phyloP scores from a whole-genome alignment of 2,329 filamentous ascomycete genomes.

The Colletotrichum ledebouriae region DNA sequence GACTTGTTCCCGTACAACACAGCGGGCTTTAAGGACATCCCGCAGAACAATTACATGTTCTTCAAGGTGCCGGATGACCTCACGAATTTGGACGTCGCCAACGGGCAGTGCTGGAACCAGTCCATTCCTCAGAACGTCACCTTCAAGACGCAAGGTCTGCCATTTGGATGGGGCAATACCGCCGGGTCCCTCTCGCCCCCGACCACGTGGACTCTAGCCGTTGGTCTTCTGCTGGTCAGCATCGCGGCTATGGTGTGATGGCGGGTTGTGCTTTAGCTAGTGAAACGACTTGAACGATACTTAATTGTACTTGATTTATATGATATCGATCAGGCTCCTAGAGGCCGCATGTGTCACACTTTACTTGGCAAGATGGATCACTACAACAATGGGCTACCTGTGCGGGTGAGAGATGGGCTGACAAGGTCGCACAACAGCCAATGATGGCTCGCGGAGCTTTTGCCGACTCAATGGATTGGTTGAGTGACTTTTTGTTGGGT shows the following conservation, averaged over 20 bases:
- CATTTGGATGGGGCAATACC: slow-evolving; percentile 59
- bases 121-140: slow-evolving; percentile 78
- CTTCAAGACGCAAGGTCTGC: slow-evolving; percentile 74
- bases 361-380: too few relatives aligned
- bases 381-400: background rate
- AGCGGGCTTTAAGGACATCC: slow-evolving; percentile 75
- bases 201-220: slow-evolving; percentile 42
- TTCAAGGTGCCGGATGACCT: slow-evolving; percentile 81
- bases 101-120: slow-evolving; percentile 76
- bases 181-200: slow-evolving; percentile 46
- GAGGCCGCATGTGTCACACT: too few relatives aligned
- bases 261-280: background rate
- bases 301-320: background rate
- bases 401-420: too few relatives aligned
- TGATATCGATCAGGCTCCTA: background rate
- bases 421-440: background rate
- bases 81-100: slow-evolving; percentile 72
- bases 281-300: slow-evolving; percentile 12
- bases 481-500: background rate
- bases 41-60: slow-evolving; percentile 82
- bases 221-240: slow-evolving; percentile 43
- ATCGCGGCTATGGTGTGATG: slow-evolving; percentile 45
- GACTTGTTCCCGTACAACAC: slow-evolving; percentile 84
- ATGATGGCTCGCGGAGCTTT: background rate
- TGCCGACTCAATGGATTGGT: background rate